A percentile compares a stretch with the other conserved stretches of the same genome.
These are phyloP conservation scores for Sphaerulina vaccinii DNA, from an alignment of 2,329 filamentous ascomycete species.

Conservation along the genomic window DNA sequence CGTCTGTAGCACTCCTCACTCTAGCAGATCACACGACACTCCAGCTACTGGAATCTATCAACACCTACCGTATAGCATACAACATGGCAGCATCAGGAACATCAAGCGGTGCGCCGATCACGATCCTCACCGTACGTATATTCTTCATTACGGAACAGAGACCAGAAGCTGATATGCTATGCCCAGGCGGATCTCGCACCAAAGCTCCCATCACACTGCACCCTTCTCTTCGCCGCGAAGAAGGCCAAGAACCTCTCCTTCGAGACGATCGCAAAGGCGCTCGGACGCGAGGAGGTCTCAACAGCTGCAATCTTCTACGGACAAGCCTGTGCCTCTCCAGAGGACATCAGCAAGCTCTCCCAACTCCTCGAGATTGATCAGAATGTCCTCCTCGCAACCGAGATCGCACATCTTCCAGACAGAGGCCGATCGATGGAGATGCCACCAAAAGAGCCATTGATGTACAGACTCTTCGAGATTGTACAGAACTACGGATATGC, in stretches of 20 bases:
- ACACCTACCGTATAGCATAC: not conserved
- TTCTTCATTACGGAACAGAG: not conserved
- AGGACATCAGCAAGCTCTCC: constrained; percentile 68
- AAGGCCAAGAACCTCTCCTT: constrained; percentile 73
- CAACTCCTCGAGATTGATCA: constrained; percentile 62
- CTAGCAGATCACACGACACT: not conserved
- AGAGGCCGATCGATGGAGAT: constrained; percentile 76
- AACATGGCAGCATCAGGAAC: constrained; percentile 24
- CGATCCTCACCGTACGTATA: constrained; percentile 22
- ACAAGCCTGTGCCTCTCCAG: constrained; percentile 69
- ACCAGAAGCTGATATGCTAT: constrained; percentile 1
- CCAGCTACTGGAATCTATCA: not conserved
- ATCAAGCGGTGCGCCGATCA: constrained; percentile 26
- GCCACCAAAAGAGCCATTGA: constrained; percentile 80
- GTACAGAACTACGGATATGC: constrained; percentile 96
- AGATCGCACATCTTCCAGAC: constrained; percentile 74
- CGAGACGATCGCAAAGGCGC: constrained; percentile 68
- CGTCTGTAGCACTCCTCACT: no score
- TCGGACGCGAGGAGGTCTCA: constrained; percentile 79
- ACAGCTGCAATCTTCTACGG: constrained; percentile 90
- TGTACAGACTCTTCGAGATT: constrained; percentile 90
- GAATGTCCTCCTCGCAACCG: constrained; percentile 53
- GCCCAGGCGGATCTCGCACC: constrained; percentile 62
- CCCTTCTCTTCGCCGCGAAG: constrained; percentile 78
- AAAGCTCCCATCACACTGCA: constrained; percentile 68